Evolutionary conservation across 2,329 filamentous ascomycete species (phyloP), one percentile per base, ranked within the genome.

Genomic region (Clonostachys byssicola): DNA sequence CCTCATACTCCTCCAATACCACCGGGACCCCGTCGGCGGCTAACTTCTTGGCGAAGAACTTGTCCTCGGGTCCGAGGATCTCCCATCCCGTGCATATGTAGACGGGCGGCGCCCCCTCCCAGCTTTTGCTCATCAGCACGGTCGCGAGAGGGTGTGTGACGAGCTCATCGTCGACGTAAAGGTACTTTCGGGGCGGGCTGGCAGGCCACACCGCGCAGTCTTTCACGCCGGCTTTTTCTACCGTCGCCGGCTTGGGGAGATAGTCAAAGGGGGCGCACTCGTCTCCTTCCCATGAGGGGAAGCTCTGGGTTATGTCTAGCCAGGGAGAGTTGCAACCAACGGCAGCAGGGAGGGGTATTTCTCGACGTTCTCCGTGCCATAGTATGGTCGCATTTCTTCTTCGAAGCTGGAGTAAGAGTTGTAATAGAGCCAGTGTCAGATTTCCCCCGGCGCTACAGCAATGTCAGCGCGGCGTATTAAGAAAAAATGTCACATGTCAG

Each of bases 21-120:
- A 92, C 78, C 1, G 57, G 59, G 1, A 85, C 84, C 6, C 79
- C 81, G 42, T 86, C 78, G 8, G 56, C 52, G 14, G 71, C 70
- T 12, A 88, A 70, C 38, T 75, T 73, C 39, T 68, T 64, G 0
- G 83, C 86, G 3, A 89, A 59, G 45, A 80, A 80, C 52, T 74
- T 75, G 50, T 74, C 75, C 62, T 91, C 87, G 61, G 89, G 86
- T 2, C 78, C 71, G 10, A 92, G 71, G 54, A 86, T 75, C 65
- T 94, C 89, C 70, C 87, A 80, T 1, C 89, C 89, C 0, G 80
- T 76, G 53, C 75, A 80, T 34, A 91, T 69, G 61, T 82, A 92
- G 2, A 89, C 57, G 0, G 89, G 89, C 8, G 85, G 85, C 0
- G 74, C 62, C 1, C 75, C 77, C 2, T 60, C 55, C 89, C 89